phyloP scores from a whole-genome alignment of 2,329 filamentous ascomycete species.

The Thelonectria rubi region DNA sequence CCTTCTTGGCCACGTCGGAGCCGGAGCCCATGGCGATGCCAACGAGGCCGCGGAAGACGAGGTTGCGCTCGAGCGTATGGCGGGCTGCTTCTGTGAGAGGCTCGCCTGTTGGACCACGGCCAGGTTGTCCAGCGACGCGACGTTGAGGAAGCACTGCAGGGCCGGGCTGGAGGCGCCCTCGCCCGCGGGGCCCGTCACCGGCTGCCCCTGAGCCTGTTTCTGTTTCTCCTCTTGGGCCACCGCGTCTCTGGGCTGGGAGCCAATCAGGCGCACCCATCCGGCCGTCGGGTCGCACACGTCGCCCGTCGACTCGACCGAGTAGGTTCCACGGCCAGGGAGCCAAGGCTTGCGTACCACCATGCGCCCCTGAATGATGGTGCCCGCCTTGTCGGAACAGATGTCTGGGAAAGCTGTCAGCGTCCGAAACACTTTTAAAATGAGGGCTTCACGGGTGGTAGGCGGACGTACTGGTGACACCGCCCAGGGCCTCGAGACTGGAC shows the following conservation, averaged over 20 bases:
- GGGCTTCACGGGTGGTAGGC: not conserved
- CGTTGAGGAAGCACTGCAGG: conserved; percentile 66
- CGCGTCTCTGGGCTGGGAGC: conserved; percentile 29
- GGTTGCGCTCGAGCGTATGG: conserved; percentile 58
- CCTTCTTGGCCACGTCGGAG: conserved; percentile 74
- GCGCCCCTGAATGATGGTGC: conserved; percentile 48
- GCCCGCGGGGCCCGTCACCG: conserved; percentile 3
- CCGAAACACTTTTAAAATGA: conserved; percentile 2
- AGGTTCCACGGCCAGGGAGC: conserved; percentile 45
- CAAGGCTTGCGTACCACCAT: conserved; percentile 45
- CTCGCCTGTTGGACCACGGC: conserved; percentile 57
- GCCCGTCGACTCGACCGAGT: conserved; percentile 37
- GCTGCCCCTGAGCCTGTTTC: conserved; percentile 9
- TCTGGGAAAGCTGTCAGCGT: conserved; percentile 24
- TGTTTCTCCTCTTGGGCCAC: too few relatives aligned
- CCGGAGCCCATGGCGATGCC: conserved; percentile 77
- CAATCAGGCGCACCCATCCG: conserved; percentile 33
- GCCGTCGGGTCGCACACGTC: conserved; percentile 44
- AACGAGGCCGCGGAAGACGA: conserved; percentile 72
- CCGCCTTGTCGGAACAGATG: conserved; percentile 46
- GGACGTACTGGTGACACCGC: conserved; percentile 52
- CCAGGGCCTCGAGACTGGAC: conserved; percentile 58
- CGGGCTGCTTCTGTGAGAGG: conserved; percentile 49
- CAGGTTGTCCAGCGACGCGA: conserved; percentile 72
- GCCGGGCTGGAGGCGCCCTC: conserved; percentile 54